Conservation (phyloP, 768 basidiomycete species). For the Xanthoconium stramineum region DNA sequence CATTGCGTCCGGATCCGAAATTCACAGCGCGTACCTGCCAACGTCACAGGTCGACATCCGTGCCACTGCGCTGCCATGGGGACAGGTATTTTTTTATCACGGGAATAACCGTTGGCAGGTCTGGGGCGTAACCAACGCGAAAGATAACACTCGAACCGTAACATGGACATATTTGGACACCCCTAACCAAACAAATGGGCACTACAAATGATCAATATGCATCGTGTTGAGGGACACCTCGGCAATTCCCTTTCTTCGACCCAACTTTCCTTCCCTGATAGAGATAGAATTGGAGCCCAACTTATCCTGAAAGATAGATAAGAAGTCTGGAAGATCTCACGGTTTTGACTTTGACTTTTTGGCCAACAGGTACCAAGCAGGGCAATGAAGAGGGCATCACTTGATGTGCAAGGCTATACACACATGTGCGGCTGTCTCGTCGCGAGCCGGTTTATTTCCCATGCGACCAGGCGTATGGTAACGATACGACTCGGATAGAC, state of each 20-base stretch:
- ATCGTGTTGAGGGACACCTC: neutral
- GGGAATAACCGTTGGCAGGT: neutral
- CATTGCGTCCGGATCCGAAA: neutral
- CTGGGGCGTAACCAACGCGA: neutral
- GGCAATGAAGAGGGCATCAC: no score
- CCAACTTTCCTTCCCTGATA: neutral
- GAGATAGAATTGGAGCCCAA: neutral
- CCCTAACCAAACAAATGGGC: neutral
- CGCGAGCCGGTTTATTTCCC: no score
- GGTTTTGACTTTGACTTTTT: no score
- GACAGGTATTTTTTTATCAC: neutral
- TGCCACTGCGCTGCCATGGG: neutral
- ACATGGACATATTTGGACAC: neutral
- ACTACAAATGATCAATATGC: neutral
- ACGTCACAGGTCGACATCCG: neutral
- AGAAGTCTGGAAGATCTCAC: neutral
- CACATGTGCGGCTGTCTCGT: no score
- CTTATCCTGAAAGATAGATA: neutral
- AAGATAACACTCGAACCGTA: neutral
- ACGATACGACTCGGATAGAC: no score
- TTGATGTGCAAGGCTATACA: no score
- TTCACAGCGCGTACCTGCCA: neutral
- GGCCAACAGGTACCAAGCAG: neutral
- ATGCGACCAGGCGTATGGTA: no score
- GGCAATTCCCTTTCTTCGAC: neutral